These are phyloP conservation scores for Xylaria sp. DNA, from an alignment of 2,329 filamentous ascomycete species.

Conservation along the genomic window DNA sequence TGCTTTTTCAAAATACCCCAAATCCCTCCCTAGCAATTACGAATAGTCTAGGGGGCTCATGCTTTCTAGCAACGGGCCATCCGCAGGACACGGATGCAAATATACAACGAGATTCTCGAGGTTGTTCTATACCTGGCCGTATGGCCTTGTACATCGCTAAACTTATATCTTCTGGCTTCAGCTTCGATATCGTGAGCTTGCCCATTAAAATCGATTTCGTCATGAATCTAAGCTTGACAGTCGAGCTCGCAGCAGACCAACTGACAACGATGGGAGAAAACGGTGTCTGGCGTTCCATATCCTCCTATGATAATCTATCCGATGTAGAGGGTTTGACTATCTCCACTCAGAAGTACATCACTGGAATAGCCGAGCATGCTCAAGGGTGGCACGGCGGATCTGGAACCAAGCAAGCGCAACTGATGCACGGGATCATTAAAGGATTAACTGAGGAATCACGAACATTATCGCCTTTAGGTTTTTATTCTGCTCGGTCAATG, in stretches of 20 bases:
- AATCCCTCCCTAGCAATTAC: constrained; percentile 78
- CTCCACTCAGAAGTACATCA: constrained; percentile 54
- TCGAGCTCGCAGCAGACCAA: constrained; percentile 66
- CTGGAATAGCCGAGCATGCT: constrained; percentile 49
- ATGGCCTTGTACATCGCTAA: constrained; percentile 77
- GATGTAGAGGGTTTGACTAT: constrained; percentile 60
- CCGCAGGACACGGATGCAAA: constrained; percentile 38
- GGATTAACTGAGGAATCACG: constrained; percentile 58
- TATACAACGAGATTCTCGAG: constrained; percentile 70
- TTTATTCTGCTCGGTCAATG: constrained; percentile 67
- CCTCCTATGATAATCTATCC: constrained; percentile 50
- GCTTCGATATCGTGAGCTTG: constrained; percentile 54
- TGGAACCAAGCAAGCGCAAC: constrained; percentile 50
- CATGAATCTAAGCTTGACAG: constrained; percentile 62
- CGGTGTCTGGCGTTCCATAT: constrained; percentile 60
- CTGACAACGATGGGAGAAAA: constrained; percentile 58
- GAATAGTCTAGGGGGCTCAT: constrained; percentile 75
- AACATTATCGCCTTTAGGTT: constrained; percentile 55
- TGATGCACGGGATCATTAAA: constrained; percentile 58
- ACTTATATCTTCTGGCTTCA: constrained; percentile 61
- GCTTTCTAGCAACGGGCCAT: constrained; percentile 67
- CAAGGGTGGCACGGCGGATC: constrained; percentile 54
- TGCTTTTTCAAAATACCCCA: constrained; percentile 64
- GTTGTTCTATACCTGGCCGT: constrained; percentile 77
- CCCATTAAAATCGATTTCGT: constrained; percentile 62